Percentiles rank a stretch among this genome's conserved stretches.
These are phyloP conservation scores for Amanita polypyramis DNA, from an alignment of 768 basidiomycete genomes.

Conservation along the genomic window DNA sequence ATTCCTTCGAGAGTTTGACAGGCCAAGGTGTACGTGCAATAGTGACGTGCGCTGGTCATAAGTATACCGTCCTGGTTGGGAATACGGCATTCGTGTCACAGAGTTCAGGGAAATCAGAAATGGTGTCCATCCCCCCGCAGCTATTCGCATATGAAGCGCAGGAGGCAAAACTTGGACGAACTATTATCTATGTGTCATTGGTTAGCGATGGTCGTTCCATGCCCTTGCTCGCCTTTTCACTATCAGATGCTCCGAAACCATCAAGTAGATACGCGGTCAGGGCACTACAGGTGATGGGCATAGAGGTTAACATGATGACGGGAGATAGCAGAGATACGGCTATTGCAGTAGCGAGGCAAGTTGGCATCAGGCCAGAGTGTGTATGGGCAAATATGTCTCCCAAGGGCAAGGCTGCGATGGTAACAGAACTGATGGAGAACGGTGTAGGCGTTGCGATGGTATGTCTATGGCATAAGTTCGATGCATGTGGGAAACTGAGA, in stretches of 20 bases:
- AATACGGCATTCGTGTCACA: slow-evolving; percentile 62
- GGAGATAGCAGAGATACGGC: slow-evolving; percentile 87
- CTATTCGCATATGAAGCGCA: slow-evolving; percentile 56
- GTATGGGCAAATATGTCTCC: slow-evolving; percentile 94
- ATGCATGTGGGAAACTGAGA: background rate
- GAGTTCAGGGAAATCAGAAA: slow-evolving; percentile 21
- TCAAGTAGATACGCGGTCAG: slow-evolving; percentile 76
- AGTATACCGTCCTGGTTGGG: slow-evolving; percentile 61
- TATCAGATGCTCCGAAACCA: slow-evolving; percentile 80
- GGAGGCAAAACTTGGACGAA: slow-evolving; percentile 68
- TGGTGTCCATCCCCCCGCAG: slow-evolving; percentile 37
- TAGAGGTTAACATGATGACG: slow-evolving; percentile 89
- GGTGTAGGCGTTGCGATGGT: slow-evolving; percentile 87
- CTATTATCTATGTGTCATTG: slow-evolving; percentile 81
- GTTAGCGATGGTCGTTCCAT: slow-evolving; percentile 21
- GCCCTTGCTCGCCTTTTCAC: slow-evolving; percentile 71
- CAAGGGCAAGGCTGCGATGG: slow-evolving; percentile 84
- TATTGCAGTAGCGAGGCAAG: slow-evolving; percentile 77
- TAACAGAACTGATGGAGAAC: slow-evolving; percentile 71
- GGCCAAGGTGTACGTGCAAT: slow-evolving; percentile 81
- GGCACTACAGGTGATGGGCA: slow-evolving; percentile 80
- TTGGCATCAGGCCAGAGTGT: slow-evolving; percentile 73
- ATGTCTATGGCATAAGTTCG: slow-evolving; percentile 14
- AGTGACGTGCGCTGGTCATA: slow-evolving; percentile 41
- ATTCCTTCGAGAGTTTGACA: slow-evolving; percentile 78